phyloP scores from a whole-genome alignment of 2,329 filamentous ascomycete species.

The Thyridium curvatum region DNA sequence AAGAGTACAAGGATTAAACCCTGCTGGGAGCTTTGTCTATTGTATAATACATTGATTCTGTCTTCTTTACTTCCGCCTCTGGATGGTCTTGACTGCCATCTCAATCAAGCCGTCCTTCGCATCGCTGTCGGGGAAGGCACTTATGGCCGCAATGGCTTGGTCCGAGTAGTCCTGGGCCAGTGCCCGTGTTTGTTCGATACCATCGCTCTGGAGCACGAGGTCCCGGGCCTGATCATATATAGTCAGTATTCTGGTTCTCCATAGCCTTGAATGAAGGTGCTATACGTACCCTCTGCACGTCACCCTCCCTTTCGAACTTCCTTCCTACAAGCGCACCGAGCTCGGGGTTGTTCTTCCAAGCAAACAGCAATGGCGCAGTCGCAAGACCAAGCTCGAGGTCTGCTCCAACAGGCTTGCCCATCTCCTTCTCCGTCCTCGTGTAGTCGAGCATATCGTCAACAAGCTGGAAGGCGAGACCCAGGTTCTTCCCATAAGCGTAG shows the following conservation, averaged over 20 bases:
- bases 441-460: constrained; percentile 99
- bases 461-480: constrained; percentile 92
- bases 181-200: constrained; percentile 85
- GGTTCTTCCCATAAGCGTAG: constrained; percentile 86
- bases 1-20: no score
- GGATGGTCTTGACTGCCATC: constrained; percentile 90
- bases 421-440: constrained; percentile 73
- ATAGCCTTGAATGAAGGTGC: no score
- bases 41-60: not conserved
- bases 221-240: constrained; percentile 63
- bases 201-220: constrained; percentile 75
- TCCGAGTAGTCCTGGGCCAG: constrained; percentile 88
- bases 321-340: constrained; percentile 83
- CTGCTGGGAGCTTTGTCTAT: constrained; percentile 2
- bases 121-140: constrained; percentile 83
- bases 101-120: constrained; percentile 87
- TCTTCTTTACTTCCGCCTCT: constrained; percentile 81
- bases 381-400: constrained; percentile 90
- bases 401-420: constrained; percentile 92
- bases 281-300: constrained; percentile 69
- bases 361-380: constrained; percentile 89
- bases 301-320: constrained; percentile 79
- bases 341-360: constrained; percentile 84
- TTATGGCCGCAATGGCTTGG: constrained; percentile 80
- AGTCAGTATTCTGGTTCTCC: not conserved